Percentiles rank a stretch among this genome's conserved stretches.
Conservation (phyloP, 805 yeast species). For the Ogataea minuta region DNA sequence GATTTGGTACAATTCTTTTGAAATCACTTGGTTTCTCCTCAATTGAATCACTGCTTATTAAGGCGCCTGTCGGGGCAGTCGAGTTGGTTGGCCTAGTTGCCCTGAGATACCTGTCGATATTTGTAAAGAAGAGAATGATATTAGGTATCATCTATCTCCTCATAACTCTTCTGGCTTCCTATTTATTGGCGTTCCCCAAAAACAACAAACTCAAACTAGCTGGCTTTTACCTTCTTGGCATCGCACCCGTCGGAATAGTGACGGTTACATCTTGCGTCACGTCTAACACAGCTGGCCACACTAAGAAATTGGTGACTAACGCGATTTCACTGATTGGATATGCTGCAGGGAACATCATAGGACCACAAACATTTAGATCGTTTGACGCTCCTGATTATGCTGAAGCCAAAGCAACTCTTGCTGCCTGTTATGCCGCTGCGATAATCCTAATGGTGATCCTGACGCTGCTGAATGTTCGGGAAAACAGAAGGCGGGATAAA, state of each 20-base stretch:
- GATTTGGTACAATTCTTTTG: slow-evolving; percentile 41
- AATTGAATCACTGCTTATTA: slow-evolving; percentile 23
- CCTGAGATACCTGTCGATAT: slow-evolving; percentile 29
- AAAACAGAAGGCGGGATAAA: slow-evolving; percentile 24
- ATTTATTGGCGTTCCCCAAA: slow-evolving; percentile 30
- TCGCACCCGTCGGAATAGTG: slow-evolving; percentile 28
- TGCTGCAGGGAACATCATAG: slow-evolving; percentile 46
- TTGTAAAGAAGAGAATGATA: slow-evolving; percentile 26
- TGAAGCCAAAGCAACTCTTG: slow-evolving; percentile 42
- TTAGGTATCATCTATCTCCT: slow-evolving; percentile 21
- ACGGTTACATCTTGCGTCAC: slow-evolving; percentile 28
- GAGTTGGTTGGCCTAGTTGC: slow-evolving; percentile 34
- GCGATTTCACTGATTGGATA: slow-evolving; percentile 36
- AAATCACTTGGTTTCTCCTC: slow-evolving; percentile 26
- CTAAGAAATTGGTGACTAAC: slow-evolving; percentile 48
- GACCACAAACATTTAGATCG: slow-evolving; percentile 52
- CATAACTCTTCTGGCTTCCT: slow-evolving; percentile 25
- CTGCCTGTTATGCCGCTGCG: slow-evolving; percentile 11
- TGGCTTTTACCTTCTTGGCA: slow-evolving; percentile 30
- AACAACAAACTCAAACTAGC: slow-evolving; percentile 23
- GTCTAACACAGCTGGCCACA: slow-evolving; percentile 46
- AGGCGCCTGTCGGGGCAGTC: slow-evolving; percentile 30
- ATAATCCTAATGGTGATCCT: slow-evolving; percentile 45
- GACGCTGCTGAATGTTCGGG: slow-evolving; percentile 15
- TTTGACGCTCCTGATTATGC: slow-evolving; percentile 45